Evolutionary conservation across 2,329 filamentous ascomycete species (phyloP), one percentile per base, ranked within the genome.

Genomic region (Phoma herbarum): DNA sequence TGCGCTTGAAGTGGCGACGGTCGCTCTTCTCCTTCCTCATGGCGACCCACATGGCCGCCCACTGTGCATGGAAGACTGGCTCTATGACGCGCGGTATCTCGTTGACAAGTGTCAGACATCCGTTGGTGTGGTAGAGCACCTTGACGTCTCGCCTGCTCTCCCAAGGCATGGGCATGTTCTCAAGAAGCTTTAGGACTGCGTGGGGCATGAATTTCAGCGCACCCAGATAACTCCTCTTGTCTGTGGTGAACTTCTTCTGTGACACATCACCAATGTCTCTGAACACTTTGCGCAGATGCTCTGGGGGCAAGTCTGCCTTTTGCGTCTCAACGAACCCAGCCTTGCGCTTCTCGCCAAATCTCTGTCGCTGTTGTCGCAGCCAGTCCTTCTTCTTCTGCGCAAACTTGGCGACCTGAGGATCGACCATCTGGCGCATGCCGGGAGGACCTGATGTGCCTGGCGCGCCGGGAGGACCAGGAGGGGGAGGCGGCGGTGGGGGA

Each of bases 111-210:
- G 95, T 99, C 79, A 99, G 79, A 74, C 96, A 99, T 28, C 95
- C 95, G 73, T 99, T 99, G 71, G 98, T 93, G 75, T 99, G 95
- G 77, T 99, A 99, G 12, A 99, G 84, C 26, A 99, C 95, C 80
- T 98, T 98, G 62, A 99, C 96, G 74, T 99, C 95, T 63, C 93
- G 88, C 25, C 92, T 88, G 57, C 93, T 95, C 81, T 99, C 95
- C 95, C 95, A 99, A 0, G 95, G 95, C 95, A 99, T 99, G 4
- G 95, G 95, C 95, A 99, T 99, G 72, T 99, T 99, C 82, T 99
- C 95, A 56, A 99, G 79, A 23, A 99, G 85, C 82, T 99, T 99
- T 81, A 99, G 81, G 11, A 99, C 95, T 6, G 95, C 95, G 76
- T 99, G 95, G 1, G 95, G 95, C 95, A 99, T 99, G 81, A 97